Base-by-base conservation (phyloP, 139 green algal genomes). In the Ettlia oleoabundans region DNA sequence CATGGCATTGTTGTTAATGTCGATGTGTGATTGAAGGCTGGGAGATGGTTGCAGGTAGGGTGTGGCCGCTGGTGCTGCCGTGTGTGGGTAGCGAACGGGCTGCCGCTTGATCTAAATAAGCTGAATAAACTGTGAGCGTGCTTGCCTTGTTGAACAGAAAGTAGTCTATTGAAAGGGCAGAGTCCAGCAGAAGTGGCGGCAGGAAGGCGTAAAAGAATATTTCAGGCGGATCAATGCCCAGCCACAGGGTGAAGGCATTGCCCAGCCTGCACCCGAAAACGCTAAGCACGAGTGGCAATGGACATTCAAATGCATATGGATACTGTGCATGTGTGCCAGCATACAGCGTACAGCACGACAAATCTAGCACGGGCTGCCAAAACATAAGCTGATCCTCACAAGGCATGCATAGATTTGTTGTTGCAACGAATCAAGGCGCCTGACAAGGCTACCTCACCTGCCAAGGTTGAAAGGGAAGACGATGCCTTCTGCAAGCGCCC, bases 171-270 rank as follows among this genome's bases (percentile, higher is more conserved):
- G 83, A 72, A 1, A 89, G 83, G 13, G 84, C 84, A 7, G 84
- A 71, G 58, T 91, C 87, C 55, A 89, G 66, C 51, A 91, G 81
- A 64, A 91, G 85, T 2, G 87, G 87, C 26, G 94, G 94, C 80
- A 97, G 87, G 84, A 97, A 97, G 42, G 75, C 88, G 74, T 92
- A 97, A 67, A 96, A 93, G 82, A 97, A 97, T 51, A 95, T 84
- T 68, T 93, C 91, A 37, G 88, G 85, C 1, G 93, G 93, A 74
- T 92, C 62, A n/a, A 91, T 87, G 33, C 81, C 84, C 28, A 86
- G 73, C 73, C 73, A 86, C 37, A 82, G 51, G 7, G 73, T 68
- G 73, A 86, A 78, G 10, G 81, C 64, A 51, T 86, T 86, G 43
- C 69, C 65, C 47, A 86, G 73, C 35, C 81, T 76, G 80, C 37